Evolutionary conservation across 164 flowering plant genomes (phyloP).

Genomic region (Vitis riparia): DNA sequence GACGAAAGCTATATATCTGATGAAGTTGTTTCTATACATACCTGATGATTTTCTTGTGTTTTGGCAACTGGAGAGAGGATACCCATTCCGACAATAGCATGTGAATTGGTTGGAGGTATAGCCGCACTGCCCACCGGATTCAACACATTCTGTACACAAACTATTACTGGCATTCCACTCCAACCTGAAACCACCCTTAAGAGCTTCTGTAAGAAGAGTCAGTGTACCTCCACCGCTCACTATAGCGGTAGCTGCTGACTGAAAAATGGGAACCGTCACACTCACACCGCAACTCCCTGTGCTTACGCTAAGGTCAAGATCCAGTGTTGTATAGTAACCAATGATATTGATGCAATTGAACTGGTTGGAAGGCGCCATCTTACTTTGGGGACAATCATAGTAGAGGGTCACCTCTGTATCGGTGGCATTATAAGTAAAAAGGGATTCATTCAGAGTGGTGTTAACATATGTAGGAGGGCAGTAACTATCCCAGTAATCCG

Average conservation of each 20-base stretch:
- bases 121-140: conserved; percentile 42
- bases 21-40: not conserved
- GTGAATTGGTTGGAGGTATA: conserved; percentile 13
- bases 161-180: conserved; percentile 26
- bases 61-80: conserved; percentile 5
- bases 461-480: conserved; percentile 14
- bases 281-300: too few species aligned
- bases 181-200: conserved; percentile 34
- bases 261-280: conserved; percentile 13
- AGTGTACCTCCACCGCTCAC: not conserved
- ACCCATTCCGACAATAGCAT: conserved; percentile 30
- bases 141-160: conserved; percentile 19
- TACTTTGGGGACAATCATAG: conserved; percentile 13
- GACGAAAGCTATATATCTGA: too few species aligned
- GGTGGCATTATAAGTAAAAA: conserved; percentile 6
- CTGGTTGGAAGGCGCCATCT: not conserved
- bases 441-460: conserved; percentile 12
- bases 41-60: not conserved
- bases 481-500: conserved; percentile 16
- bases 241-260: conserved; percentile 1
- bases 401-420: conserved; percentile 22
- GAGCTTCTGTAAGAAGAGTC: conserved; percentile 3
- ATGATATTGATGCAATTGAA: conserved; percentile 7
- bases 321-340: conserved; percentile 6
- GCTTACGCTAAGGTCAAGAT: too few species aligned